Evolutionary conservation across 1,284 basidiomycete genomes (phyloP).

Genomic region (Fomitopsis schrenkii): DNA sequence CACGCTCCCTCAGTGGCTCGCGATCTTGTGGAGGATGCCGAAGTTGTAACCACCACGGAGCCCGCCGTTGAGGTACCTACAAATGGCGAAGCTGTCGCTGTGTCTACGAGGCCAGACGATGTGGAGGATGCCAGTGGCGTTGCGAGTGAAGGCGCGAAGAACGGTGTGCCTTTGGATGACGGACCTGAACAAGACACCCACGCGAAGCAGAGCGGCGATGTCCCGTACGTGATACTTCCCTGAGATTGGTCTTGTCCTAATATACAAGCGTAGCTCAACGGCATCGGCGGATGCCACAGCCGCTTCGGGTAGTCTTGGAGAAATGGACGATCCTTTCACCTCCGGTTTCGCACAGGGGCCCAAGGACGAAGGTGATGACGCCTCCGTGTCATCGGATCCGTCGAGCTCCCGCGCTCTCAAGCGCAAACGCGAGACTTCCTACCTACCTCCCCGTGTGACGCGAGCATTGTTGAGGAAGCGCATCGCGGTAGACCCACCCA

Average conservation of each 20-base stretch:
- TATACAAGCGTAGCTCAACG: background rate
- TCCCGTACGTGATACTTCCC: background rate
- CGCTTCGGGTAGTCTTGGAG: background rate
- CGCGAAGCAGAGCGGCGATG: background rate
- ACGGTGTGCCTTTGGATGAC: background rate
- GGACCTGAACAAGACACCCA: background rate
- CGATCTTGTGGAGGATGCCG: background rate
- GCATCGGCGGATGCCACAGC: background rate
- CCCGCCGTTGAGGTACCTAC: background rate
- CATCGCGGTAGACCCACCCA: background rate
- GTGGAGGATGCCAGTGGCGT: background rate
- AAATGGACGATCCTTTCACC: background rate
- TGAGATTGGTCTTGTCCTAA: background rate
- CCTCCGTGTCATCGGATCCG: background rate
- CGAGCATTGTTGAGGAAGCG: constrained; percentile 12
- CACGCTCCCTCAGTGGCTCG: constrained; percentile 1
- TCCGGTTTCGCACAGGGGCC: background rate
- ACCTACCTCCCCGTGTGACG: constrained; percentile 12
- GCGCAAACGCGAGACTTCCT: constrained; percentile 16
- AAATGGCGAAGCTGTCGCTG: background rate
- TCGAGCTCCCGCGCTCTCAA: constrained; percentile 6
- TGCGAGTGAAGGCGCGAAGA: background rate
- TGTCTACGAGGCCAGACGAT: background rate
- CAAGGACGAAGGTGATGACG: background rate
- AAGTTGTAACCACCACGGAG: background rate